phyloP scores from a whole-genome alignment of 2,329 filamentous ascomycete genomes.

The Claviceps sp. region DNA sequence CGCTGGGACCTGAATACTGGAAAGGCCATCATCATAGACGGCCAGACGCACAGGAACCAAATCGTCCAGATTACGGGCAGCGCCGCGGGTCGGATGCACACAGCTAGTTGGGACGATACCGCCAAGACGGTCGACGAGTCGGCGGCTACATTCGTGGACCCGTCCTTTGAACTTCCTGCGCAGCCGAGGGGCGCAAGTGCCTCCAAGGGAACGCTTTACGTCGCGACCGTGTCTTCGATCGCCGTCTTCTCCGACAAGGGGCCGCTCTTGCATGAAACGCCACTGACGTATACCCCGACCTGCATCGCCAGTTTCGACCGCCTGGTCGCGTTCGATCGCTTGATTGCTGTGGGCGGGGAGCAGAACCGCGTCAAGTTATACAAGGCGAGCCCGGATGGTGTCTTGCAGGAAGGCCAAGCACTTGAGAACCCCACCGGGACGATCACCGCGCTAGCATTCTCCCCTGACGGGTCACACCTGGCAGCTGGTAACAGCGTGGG shows the following conservation, averaged over 20 bases:
- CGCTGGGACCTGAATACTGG: conserved; percentile 70
- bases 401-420: conserved; percentile 39
- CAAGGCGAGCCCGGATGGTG: conserved; percentile 37
- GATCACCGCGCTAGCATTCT: conserved; percentile 75
- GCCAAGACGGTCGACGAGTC: conserved; percentile 65
- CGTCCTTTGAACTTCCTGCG: conserved; percentile 51
- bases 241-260: conserved; percentile 42
- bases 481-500: conserved; percentile 74
- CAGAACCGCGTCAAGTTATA: conserved; percentile 68
- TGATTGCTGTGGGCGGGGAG: conserved; percentile 66
- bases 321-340: conserved; percentile 47
- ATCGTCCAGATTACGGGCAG: conserved; percentile 59
- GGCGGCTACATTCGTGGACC: conserved; percentile 62
- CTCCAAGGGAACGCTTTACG: conserved; percentile 35
- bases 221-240: conserved; percentile 41
- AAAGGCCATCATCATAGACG: conserved; percentile 57
- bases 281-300: conserved; percentile 52
- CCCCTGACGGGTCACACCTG: conserved; percentile 59
- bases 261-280: conserved; percentile 43
- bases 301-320: conserved; percentile 56
- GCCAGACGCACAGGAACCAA: conserved; percentile 74
- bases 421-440: conserved; percentile 56
- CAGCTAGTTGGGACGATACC: conserved; percentile 88
- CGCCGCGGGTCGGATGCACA: conserved; percentile 52
- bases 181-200: conserved; percentile 69